Conservation (phyloP, 2,329 filamentous ascomycete species). For the Trichoderma sp. region DNA sequence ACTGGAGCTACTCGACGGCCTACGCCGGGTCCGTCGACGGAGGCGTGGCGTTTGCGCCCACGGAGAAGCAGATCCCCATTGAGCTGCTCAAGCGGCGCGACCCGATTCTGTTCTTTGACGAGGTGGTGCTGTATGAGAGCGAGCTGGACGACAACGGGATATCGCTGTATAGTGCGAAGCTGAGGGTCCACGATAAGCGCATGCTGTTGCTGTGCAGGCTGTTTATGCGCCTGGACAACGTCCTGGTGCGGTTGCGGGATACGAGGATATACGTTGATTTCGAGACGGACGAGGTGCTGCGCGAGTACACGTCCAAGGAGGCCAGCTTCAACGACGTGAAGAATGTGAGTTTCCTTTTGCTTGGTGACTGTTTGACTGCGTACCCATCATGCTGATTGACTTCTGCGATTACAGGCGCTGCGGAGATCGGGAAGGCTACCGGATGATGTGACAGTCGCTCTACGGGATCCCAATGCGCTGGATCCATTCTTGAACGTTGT, state of each 20-base stretch:
- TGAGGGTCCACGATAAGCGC: slow-evolving; percentile 87
- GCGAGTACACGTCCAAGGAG: slow-evolving; percentile 91
- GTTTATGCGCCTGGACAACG: slow-evolving; percentile 91
- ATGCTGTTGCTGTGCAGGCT: slow-evolving; percentile 83
- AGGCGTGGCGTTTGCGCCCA: slow-evolving; percentile 34
- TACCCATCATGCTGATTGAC: neutral
- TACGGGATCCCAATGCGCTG: slow-evolving; percentile 79
- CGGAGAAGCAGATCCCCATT: slow-evolving; percentile 67
- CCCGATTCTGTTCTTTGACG: slow-evolving; percentile 95
- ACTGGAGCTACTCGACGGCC: slow-evolving; percentile 95
- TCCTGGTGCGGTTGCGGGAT: slow-evolving; percentile 83
- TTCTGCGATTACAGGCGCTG: slow-evolving; percentile 46
- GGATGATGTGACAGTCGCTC: slow-evolving; percentile 73
- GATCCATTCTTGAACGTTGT: slow-evolving; percentile 69
- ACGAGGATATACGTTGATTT: slow-evolving; percentile 94
- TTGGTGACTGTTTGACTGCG: too few species aligned
- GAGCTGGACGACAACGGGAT: slow-evolving; percentile 98
- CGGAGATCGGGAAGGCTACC: slow-evolving; percentile 55
- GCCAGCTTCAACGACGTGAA: slow-evolving; percentile 76
- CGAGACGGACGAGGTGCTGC: slow-evolving; percentile 71
- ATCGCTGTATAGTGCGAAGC: slow-evolving; percentile 83
- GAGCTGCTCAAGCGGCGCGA: slow-evolving; percentile 86
- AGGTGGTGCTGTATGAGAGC: slow-evolving; percentile 94
- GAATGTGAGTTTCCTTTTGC: slow-evolving; percentile 52
- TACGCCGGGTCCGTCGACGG: slow-evolving; percentile 70